phyloP scores from a whole-genome alignment of 805 yeast genomes.

The Candida boidinii region DNA sequence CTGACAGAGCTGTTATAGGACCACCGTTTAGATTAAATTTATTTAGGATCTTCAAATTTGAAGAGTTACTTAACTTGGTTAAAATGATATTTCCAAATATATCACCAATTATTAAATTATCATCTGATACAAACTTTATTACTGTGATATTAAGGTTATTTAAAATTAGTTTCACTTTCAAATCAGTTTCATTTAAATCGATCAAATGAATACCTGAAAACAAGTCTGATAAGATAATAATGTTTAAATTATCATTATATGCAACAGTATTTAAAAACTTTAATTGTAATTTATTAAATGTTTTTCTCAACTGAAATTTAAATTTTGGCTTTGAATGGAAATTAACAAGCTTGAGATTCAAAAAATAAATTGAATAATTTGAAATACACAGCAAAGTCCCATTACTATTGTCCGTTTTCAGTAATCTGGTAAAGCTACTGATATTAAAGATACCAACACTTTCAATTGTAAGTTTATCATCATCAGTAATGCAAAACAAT shows the following conservation, averaged over 20 bases:
- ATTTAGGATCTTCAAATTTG: no score
- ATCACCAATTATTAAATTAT: conserved; percentile 15
- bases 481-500: conserved; percentile 6
- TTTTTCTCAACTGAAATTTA: neutral
- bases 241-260: neutral
- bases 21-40: no score
- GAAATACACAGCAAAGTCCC: neutral
- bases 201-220: neutral
- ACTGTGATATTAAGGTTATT: conserved; percentile 4
- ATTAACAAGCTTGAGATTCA: conserved; percentile 1
- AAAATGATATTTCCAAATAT: conserved; percentile 17
- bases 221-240: conserved; percentile 5
- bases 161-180: neutral
- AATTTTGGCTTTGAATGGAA: neutral
- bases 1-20: no score
- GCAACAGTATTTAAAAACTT: conserved; percentile 2
- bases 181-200: conserved; percentile 1
- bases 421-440: conserved; percentile 1
- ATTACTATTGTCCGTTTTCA: neutral
- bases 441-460: conserved; percentile 9
- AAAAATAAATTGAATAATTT: neutral
- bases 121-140: conserved; percentile 5
- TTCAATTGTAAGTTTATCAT: conserved; percentile 3
- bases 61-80: no score
- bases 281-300: conserved; percentile 2